phyloP scores from a whole-genome alignment of 805 yeast species.

The Metschnikowia cubensis region DNA sequence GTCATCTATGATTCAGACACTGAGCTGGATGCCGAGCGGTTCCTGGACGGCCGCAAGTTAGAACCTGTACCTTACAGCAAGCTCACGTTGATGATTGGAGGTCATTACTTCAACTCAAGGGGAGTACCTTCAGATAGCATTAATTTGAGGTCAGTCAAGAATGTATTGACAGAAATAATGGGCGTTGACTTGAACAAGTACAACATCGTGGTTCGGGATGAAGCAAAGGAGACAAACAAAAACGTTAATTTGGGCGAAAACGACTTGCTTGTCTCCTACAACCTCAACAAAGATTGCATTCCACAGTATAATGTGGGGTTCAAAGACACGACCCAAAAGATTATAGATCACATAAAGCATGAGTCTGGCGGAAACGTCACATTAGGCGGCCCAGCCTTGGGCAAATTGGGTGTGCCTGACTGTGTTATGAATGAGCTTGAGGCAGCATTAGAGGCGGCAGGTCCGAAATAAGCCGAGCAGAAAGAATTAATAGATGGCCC shows the following conservation, averaged over 20 bases:
- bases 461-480: neutral
- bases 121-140: slow-evolving; percentile 29
- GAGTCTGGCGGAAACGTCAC: slow-evolving; percentile 35
- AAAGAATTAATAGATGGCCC: neutral
- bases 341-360: slow-evolving; percentile 30
- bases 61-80: slow-evolving; percentile 49
- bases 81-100: slow-evolving; percentile 89
- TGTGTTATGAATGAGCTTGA: slow-evolving; percentile 63
- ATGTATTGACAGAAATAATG: slow-evolving; percentile 24
- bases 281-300: slow-evolving; percentile 49
- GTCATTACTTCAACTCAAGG: slow-evolving; percentile 46
- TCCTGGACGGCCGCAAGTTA: slow-evolving; percentile 15
- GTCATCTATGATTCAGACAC: slow-evolving; percentile 88
- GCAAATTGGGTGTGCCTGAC: slow-evolving; percentile 85
- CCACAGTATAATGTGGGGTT: slow-evolving; percentile 82
- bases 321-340: slow-evolving; percentile 33
- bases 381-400: slow-evolving; percentile 77
- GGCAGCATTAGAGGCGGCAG: slow-evolving; percentile 38
- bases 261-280: slow-evolving; percentile 31
- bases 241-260: slow-evolving; percentile 17
- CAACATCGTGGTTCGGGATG: slow-evolving; percentile 27
- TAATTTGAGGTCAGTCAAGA: slow-evolving; percentile 25
- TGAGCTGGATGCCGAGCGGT: slow-evolving; percentile 44
- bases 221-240: slow-evolving; percentile 15
- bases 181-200: slow-evolving; percentile 20